These are phyloP conservation scores for Elongisporangium anandrum DNA, from an alignment of 352 stramenopile species.

Conservation along the genomic window DNA sequence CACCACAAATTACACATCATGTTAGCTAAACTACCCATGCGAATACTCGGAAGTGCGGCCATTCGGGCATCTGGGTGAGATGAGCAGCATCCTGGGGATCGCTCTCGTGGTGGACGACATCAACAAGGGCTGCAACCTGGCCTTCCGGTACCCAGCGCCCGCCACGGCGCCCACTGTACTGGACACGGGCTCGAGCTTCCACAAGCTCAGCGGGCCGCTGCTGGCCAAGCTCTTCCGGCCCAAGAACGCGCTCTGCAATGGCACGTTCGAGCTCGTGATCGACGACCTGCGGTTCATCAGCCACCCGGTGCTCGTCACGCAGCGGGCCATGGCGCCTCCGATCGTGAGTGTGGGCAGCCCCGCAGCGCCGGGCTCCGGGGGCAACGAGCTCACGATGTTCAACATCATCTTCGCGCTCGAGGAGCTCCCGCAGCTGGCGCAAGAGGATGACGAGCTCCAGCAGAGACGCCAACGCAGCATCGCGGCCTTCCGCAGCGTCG, in stretches of 20 bases:
- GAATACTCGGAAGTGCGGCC: too few relatives aligned
- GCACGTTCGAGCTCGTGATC: conserved; percentile 85
- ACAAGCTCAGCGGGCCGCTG: conserved; percentile 66
- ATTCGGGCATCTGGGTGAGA: background rate
- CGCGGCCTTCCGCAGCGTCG: conserved; percentile 56
- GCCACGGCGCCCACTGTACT: conserved; percentile 10
- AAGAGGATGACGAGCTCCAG: conserved; percentile 27
- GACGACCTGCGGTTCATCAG: conserved; percentile 85
- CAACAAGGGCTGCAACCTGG: conserved; percentile 83
- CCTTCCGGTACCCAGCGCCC: conserved; percentile 77
- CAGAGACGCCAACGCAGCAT: conserved; percentile 33
- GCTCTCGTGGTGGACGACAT: conserved; percentile 88
- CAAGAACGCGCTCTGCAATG: conserved; percentile 85
- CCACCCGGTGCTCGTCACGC: conserved; percentile 74
- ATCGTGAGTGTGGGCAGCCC: conserved; percentile 3
- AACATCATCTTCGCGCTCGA: conserved; percentile 85
- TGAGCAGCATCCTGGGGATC: conserved; percentile 55
- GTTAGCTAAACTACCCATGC: background rate
- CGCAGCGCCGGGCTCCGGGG: background rate
- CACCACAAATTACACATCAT: background rate
- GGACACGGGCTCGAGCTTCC: conserved; percentile 65
- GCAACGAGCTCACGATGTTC: conserved; percentile 84
- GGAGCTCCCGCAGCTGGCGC: conserved; percentile 25
- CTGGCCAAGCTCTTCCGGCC: conserved; percentile 85
- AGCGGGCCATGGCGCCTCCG: conserved; percentile 17